Evolutionary conservation across 163 green algal genomes (phyloP), one percentile per base, ranked within the genome.

Genomic region (Coccomyxa subellipsoidea): DNA sequence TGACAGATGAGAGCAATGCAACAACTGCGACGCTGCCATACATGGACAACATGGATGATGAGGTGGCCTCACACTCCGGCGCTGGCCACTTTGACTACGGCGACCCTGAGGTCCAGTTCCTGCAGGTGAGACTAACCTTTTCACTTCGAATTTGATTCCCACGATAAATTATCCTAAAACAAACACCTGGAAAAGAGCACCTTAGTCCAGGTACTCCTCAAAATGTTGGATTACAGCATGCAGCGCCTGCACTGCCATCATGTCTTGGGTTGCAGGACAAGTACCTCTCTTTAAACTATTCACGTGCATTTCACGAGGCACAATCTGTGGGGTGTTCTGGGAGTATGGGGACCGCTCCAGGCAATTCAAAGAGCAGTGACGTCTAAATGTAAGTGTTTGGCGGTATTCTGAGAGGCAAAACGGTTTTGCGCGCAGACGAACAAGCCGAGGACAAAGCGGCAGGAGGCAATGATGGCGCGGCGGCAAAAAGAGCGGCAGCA

Each of bases 381-480:
- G n/a, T n/a, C n/a, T n/a, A n/a, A n/a, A n/a, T n/a, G n/a, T n/a
- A n/a, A n/a, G n/a, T n/a, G n/a, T n/a, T n/a, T n/a, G n/a, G n/a
- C n/a, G n/a, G n/a, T n/a, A n/a, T n/a, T n/a, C n/a, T n/a, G n/a
- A n/a, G n/a, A 59, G 1, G 21, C 47, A 27, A 1, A 18, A 1
- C 23, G 47, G 47, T 12, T 12, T 8, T 18, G 21, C 47, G 0
- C 47, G 32, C 71, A 40, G 75, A 18, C 54, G 40, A 40, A 32
- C 77, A 81, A 81, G 40, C 77, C 77, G 0, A 34, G 54, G 77
- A 81, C 40, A 5, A 81, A 81, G 40, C 40, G 77, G 40, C 77
- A 81, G 77, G 25, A 72, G 40, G 77, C 77, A n/a, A 72, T 81
- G 77, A 40, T 81, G 77, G 40, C 27, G 29, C n/a, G 47, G 29